These are phyloP conservation scores for Fraxinus xanthoxyloides DNA, from an alignment of 305 asterid genomes.

Conservation along the genomic window DNA sequence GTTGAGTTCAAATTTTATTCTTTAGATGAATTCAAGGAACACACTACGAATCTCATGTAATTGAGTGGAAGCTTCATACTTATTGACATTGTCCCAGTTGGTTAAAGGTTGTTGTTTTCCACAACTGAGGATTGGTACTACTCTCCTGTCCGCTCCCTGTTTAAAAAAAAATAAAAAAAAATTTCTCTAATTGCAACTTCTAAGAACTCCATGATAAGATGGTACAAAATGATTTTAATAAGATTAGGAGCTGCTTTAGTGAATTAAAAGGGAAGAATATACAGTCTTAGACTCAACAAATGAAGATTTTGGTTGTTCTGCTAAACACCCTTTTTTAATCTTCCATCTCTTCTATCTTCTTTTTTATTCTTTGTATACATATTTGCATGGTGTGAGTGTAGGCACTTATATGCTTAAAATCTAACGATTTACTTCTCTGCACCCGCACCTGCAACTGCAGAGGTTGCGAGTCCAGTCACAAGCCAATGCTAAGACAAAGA, in stretches of 20 bases:
- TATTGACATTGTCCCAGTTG: background rate
- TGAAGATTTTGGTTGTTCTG: background rate
- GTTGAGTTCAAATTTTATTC: background rate
- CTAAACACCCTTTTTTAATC: background rate
- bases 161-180: no score
- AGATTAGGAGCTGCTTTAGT: background rate
- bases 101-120: background rate
- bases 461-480: constrained; percentile 64
- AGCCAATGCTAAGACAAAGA: constrained; percentile 68
- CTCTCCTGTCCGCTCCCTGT: background rate
- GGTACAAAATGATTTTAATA: background rate
- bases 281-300: background rate
- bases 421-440: background rate
- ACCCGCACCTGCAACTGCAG: constrained; percentile 37
- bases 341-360: background rate
- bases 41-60: background rate
- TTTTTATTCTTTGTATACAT: background rate
- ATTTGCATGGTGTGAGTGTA: background rate
- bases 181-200: background rate
- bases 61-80: background rate
- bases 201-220: background rate
- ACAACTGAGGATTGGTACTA: background rate
- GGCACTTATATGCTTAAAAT: background rate
- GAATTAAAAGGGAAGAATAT: background rate
- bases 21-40: background rate